A percentile compares a stretch with the other conserved stretches of the same genome.
Evolutionary conservation across 768 basidiomycete species (phyloP).

Genomic region (Tremella mesenterica): DNA sequence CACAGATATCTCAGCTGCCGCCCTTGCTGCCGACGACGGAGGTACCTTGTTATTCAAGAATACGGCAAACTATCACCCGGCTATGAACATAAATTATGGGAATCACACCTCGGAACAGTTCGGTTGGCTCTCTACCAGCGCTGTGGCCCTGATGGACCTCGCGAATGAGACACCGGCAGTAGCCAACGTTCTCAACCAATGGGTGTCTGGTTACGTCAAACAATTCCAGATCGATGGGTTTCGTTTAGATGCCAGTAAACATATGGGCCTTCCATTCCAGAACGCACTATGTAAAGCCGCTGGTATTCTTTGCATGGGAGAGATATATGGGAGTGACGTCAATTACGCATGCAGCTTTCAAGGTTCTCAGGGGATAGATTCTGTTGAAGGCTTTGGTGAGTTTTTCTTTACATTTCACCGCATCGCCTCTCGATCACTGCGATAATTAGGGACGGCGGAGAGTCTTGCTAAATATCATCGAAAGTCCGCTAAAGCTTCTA

Average conservation of each 20-base stretch:
- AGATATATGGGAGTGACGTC: conserved; percentile 20
- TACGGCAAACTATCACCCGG: conserved; percentile 20
- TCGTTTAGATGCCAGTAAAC: conserved; percentile 31
- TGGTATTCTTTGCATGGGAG: conserved; percentile 31
- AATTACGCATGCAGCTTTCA: conserved; percentile 16
- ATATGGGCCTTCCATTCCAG: conserved; percentile 26
- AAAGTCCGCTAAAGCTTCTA: no score
- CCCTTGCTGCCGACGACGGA: conserved; percentile 13
- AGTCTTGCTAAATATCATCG: no score
- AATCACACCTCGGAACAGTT: conserved; percentile 20
- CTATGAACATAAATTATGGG: conserved; percentile 24
- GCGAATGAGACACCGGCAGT: conserved; percentile 19
- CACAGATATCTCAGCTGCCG: conserved; percentile 10
- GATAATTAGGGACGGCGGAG: no score
- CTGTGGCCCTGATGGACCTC: conserved; percentile 29
- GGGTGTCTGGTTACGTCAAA: conserved; percentile 18
- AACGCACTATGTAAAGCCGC: conserved; percentile 22
- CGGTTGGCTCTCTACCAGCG: conserved; percentile 23
- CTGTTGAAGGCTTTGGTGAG: conserved; percentile 31
- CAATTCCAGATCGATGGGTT: conserved; percentile 34
- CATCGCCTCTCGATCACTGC: no score
- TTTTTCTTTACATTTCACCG: neutral
- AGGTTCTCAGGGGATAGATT: conserved; percentile 22
- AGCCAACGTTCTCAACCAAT: conserved; percentile 15
- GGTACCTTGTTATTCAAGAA: conserved; percentile 29